Base-by-base conservation (phyloP, 2,329 filamentous ascomycete genomes). In the Colletotrichum scovillei region DNA sequence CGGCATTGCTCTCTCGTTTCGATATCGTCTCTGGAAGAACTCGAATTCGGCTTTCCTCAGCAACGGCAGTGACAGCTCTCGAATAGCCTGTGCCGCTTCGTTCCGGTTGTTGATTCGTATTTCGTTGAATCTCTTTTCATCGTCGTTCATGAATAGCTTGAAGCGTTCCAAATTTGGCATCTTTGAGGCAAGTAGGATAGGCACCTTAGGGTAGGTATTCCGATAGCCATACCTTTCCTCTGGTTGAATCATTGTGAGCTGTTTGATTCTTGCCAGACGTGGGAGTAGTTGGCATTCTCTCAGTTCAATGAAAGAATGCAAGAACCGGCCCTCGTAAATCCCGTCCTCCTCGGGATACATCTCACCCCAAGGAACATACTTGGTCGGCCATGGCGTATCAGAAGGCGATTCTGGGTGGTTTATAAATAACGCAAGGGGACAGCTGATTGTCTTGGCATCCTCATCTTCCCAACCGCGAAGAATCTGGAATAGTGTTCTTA, bases 341-440 rank as follows among this genome's bases (percentile, higher is more conserved):
- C 60, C 16, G 5, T 35, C 28, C 11, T 63, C 11, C 26, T 52
- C 42, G 11, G 26, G n/a, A 16, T 32, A 49, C 9, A 6, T 16
- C 19, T 63, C 42, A 9, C 19, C 8, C 60, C 60, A 63, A 9
- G 60, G 60, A 9, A 46, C 60, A 42, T 63, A 52, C 42, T 32
- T 52, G 28, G 46, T 52, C n/a, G 42, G 42, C 60, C 60, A 63
- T 16, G 60, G 42, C 3, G 30, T 53, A 26, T 63, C 60, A 1
- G 60, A 63, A 53, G 42, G 60, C 16, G 60, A 63, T 35, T 63
- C 46, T 11, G 60, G 42, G 24, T 63, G 60, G 6, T 53, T 63
- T 53, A 63, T 53, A n/a, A 35, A 52, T 9, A 63, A 11, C 2
- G 60, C n/a, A 7, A 63, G n/a, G 42, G 42, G 60, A 19, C 26